phyloP scores from a whole-genome alignment of 805 yeast species.

The Teunomyces pallodes region DNA sequence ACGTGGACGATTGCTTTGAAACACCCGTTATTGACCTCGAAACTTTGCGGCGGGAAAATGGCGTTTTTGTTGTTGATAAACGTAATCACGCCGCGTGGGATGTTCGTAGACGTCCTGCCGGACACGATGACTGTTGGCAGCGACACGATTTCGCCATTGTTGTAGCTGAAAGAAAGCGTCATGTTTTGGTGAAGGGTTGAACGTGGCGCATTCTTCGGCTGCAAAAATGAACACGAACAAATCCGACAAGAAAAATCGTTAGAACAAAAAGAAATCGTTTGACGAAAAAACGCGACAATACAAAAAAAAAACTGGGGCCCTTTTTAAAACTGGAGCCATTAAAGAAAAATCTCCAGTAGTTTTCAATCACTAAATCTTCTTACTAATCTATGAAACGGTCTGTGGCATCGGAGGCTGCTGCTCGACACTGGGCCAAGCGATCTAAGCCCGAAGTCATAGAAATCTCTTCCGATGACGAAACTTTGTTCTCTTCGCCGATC shows the following conservation, averaged over 20 bases:
- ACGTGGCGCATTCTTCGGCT: constrained; percentile 1
- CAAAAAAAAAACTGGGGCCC: too few relatives aligned
- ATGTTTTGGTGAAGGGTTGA: background rate
- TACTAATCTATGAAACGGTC: constrained; percentile 9
- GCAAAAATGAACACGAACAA: background rate
- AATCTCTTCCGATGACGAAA: constrained; percentile 11
- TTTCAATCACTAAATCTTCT: too few relatives aligned
- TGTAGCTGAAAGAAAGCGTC: constrained; percentile 30
- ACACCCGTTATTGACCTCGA: constrained; percentile 63
- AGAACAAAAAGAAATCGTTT: too few relatives aligned
- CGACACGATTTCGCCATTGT: constrained; percentile 36
- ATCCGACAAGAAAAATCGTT: too few relatives aligned
- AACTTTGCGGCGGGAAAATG: constrained; percentile 65
- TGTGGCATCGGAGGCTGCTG: constrained; percentile 22
- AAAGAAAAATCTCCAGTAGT: too few relatives aligned
- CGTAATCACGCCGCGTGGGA: constrained; percentile 25
- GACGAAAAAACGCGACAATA: too few relatives aligned
- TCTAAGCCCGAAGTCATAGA: constrained; percentile 7
- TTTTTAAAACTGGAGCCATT: too few relatives aligned
- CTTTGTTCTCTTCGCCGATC: constrained; percentile 15
- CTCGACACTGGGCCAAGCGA: constrained; percentile 22
- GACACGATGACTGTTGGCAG: constrained; percentile 38
- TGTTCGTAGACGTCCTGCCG: constrained; percentile 22
- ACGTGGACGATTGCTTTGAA: constrained; percentile 78
- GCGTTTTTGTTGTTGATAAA: constrained; percentile 31